phyloP scores from a whole-genome alignment of 495 filamentous ascomycete genomes.

The Penicillium mononematosum region DNA sequence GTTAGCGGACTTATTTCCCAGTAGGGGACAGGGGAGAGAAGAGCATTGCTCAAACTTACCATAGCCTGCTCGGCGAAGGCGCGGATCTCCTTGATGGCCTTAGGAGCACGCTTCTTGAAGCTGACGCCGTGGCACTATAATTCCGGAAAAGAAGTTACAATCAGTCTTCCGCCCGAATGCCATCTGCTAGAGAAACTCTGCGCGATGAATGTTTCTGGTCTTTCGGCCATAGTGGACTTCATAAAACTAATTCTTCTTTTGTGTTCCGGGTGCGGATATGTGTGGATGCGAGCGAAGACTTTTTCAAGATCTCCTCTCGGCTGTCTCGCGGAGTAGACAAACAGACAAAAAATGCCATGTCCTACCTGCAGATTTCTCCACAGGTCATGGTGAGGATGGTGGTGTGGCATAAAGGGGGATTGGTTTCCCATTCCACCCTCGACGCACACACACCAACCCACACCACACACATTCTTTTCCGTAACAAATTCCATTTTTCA shows the following conservation, averaged over 20 bases:
- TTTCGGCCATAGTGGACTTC: conserved; percentile 63
- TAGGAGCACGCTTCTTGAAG: conserved; percentile 99
- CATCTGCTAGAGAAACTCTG: conserved; percentile 46
- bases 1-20: background rate
- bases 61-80: conserved; percentile 88
- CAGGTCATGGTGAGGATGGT: conserved; percentile 11
- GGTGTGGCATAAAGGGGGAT: background rate
- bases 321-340: conserved; percentile 8
- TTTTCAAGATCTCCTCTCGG: conserved; percentile 14
- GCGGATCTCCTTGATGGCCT: conserved; percentile 99
- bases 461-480: conserved; percentile 21
- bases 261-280: conserved; percentile 20
- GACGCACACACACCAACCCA: conserved; percentile 13
- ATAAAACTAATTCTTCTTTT: conserved; percentile 63
- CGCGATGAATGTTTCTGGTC: conserved; percentile 26
- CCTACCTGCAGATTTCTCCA: conserved; percentile 14
- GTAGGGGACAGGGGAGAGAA: background rate
- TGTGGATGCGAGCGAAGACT: conserved; percentile 16
- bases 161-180: conserved; percentile 63
- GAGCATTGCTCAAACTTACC: conserved; percentile 58
- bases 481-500: conserved; percentile 26
- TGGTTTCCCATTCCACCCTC: conserved; percentile 5
- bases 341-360: conserved; percentile 1
- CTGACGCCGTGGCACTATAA: conserved; percentile 86
- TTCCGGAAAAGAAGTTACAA: conserved; percentile 40